A percentile compares a stretch with the other conserved stretches of the same genome.
Evolutionary conservation across 441 rosid genomes (phyloP).

Genomic region (Corymbia citriodora): DNA sequence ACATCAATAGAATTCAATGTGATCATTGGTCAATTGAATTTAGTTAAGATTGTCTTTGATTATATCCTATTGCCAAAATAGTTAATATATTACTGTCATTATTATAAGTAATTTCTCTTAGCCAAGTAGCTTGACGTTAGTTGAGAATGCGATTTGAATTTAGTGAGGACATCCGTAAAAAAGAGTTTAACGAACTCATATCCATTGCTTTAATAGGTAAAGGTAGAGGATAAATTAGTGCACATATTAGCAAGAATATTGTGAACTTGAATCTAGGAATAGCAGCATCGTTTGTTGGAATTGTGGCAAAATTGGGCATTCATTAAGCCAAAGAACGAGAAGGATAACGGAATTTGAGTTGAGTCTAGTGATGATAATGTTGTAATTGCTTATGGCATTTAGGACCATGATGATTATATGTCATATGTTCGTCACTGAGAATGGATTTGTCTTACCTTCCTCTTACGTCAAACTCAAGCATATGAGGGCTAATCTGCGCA

Average conservation of each 20-base stretch:
- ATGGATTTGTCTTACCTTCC: neutral
- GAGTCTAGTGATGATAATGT: neutral
- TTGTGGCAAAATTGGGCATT: neutral
- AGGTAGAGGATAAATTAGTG: neutral
- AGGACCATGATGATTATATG: neutral
- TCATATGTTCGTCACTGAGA: neutral
- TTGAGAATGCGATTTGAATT: neutral
- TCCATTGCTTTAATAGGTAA: neutral
- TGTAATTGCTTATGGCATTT: fast-evolving
- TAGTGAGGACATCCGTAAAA: neutral
- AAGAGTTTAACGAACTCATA: neutral
- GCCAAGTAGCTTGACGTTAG: neutral
- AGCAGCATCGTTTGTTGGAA: fast-evolving
- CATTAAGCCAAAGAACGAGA: neutral
- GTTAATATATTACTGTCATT: neutral
- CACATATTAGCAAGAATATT: neutral
- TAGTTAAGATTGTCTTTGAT: neutral
- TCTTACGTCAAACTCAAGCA: neutral
- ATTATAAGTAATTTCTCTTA: neutral
- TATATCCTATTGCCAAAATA: neutral
- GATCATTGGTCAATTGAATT: neutral
- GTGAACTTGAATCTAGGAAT: fast-evolving
- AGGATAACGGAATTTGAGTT: neutral
- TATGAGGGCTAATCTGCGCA: neutral
- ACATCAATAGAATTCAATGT: too few species aligned